phyloP scores from a whole-genome alignment of 345 rosid genomes.

The Carallia pectinifolia region DNA sequence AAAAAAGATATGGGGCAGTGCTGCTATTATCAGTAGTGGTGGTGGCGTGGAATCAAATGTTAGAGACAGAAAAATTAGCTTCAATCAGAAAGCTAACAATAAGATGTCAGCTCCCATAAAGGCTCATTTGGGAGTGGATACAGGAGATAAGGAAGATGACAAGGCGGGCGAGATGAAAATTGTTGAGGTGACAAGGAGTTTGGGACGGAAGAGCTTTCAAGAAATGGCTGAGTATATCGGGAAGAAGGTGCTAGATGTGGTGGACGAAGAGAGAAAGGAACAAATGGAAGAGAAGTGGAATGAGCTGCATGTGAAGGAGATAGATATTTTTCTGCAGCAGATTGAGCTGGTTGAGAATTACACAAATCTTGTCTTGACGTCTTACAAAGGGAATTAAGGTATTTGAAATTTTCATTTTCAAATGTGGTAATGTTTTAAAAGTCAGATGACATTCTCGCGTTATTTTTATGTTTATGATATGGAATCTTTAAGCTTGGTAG shows the following conservation, averaged over 20 bases:
- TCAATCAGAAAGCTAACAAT: not conserved
- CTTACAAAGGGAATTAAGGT: not conserved
- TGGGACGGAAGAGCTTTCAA: not conserved
- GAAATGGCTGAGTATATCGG: constrained; percentile 20
- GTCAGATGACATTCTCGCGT: too few relatives aligned
- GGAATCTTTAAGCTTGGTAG: too few relatives aligned
- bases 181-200: not conserved
- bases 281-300: constrained; percentile 31
- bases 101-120: not conserved
- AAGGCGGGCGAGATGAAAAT: not conserved
- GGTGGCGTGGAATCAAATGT: not conserved
- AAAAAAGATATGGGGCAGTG: constrained; percentile 31
- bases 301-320: constrained; percentile 24
- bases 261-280: constrained; percentile 12
- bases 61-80: not conserved
- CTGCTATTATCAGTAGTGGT: too few relatives aligned
- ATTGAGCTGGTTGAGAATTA: constrained; percentile 20
- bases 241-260: constrained; percentile 10
- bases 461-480: too few relatives aligned
- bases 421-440: too few relatives aligned
- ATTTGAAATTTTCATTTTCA: too few relatives aligned
- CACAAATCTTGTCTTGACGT: constrained; percentile 20
- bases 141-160: not conserved
- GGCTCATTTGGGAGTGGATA: constrained; percentile 1
- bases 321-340: constrained; percentile 26